Evolutionary conservation across 1,139 yeast genomes (phyloP), one percentile per base, ranked within the genome.

Genomic region (Debaryomyces sp.): DNA sequence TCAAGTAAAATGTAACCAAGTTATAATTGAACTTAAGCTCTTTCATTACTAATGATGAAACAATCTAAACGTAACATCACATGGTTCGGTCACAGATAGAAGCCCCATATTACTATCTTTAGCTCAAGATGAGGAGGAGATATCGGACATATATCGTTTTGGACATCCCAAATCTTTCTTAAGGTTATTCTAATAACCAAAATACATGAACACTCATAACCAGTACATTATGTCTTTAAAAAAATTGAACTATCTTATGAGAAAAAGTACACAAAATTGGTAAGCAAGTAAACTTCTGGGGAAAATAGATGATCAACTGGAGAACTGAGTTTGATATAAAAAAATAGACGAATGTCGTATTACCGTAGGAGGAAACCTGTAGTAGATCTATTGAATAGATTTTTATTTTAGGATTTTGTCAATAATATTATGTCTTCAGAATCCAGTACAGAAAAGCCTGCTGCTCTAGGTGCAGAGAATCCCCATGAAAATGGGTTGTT

Each of bases 401-500:
- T 36, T 24, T 26, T 32, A 15, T 30, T 0, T 30, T 6, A 30
- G 21, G 6, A 32, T 32, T n/a, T n/a, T n/a, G n/a, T n/a, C n/a
- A n/a, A n/a, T 32, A 27, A 12, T 12, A 26, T 26, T 27, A 35
- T 35, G 38, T 22, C 38, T 21, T 35, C 38, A 6, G 38, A 35
- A 35, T 1, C 15, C 6, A 35, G 17, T 35, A 10, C 7, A 6
- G 33, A 39, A 27, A 39, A 39, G 10, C 42, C 42, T 8, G 13
- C 17, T 24, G 41, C 22, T 12, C 29, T 38, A 6, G 23, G 12
- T 6, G n/a, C 37, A 13, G 35, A 34, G 18, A 13, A 18, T 21
- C 41, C 18, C 17, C 39, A 23, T 13, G 36, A 23, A 24, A 61
- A 56, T 15, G 68, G 66, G 12, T 52, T 64, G 27, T 59, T 64